phyloP scores from a whole-genome alignment of 2,329 filamentous ascomycete species.

The Rutstroemia sp. region DNA sequence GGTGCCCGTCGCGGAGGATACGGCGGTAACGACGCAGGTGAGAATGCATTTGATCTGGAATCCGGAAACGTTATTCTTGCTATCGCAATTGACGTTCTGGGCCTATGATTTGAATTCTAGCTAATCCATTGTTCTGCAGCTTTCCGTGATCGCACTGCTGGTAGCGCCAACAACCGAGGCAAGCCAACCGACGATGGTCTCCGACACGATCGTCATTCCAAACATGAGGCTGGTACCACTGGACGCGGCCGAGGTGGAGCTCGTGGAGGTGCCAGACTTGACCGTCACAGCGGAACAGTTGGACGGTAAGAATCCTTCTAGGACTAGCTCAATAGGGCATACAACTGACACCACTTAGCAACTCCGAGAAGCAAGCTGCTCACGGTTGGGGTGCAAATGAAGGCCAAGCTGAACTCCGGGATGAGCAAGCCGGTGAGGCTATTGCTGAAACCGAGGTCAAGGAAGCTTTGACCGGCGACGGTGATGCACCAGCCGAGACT shows the following conservation, averaged over 20 bases:
- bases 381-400: slow-evolving; percentile 84
- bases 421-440: slow-evolving; percentile 84
- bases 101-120: not conserved
- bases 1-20: slow-evolving; percentile 44
- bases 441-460: slow-evolving; percentile 83
- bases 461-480: slow-evolving; percentile 51
- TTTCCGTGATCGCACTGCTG: slow-evolving; percentile 83
- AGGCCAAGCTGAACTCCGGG: slow-evolving; percentile 77
- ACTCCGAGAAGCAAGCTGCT: slow-evolving; percentile 78
- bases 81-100: not conserved
- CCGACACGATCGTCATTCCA: slow-evolving; percentile 43
- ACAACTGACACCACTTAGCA: slow-evolving; percentile 39
- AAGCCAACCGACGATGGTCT: slow-evolving; percentile 67
- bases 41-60: slow-evolving; percentile 33
- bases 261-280: slow-evolving; percentile 28
- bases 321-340: not conserved
- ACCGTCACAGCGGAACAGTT: slow-evolving; percentile 32
- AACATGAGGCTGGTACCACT: slow-evolving; percentile 46
- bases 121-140: slow-evolving; percentile 43
- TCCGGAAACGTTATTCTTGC: not conserved
- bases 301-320: slow-evolving; percentile 21
- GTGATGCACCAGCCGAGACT: slow-evolving; percentile 30
- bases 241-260: slow-evolving; percentile 44
- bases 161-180: slow-evolving; percentile 73
- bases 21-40: slow-evolving; percentile 82